Evolutionary conservation across 441 rosid genomes (phyloP).

Genomic region (Flueggea neowawraea): DNA sequence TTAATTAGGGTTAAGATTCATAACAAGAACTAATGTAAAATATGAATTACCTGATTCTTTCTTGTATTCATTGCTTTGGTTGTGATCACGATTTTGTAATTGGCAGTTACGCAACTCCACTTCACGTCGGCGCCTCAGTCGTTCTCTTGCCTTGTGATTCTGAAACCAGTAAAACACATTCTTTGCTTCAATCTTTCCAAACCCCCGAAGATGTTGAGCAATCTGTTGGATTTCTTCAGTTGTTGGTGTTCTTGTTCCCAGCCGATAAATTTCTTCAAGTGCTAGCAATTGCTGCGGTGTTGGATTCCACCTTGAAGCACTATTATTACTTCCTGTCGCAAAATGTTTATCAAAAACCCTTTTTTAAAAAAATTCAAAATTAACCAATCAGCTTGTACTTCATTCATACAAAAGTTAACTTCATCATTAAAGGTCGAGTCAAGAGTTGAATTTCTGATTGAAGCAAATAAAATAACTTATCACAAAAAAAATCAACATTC

Average conservation of each 20-base stretch:
- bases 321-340: constrained; percentile 13
- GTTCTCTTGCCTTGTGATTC: constrained; percentile 72
- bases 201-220: constrained; percentile 64
- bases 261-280: constrained; percentile 73
- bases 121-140: constrained; percentile 51
- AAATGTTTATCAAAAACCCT: too few relatives aligned
- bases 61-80: neutral
- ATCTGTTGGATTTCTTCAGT: constrained; percentile 87
- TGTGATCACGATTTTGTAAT: too few relatives aligned
- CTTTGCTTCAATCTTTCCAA: constrained; percentile 69
- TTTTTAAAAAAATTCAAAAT: too few relatives aligned
- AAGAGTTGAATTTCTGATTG: too few relatives aligned
- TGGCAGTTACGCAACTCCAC: neutral
- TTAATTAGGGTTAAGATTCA: too few relatives aligned
- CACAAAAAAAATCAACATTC: too few relatives aligned
- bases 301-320: constrained; percentile 77
- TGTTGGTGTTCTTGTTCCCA: constrained; percentile 79
- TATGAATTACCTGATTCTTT: constrained; percentile 25
- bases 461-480: too few relatives aligned
- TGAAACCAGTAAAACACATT: constrained; percentile 87
- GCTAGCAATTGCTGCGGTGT: constrained; percentile 78
- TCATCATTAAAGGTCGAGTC: too few relatives aligned
- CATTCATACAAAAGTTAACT: too few relatives aligned
- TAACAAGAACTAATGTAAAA: too few relatives aligned
- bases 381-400: too few relatives aligned